Base-by-base conservation (phyloP, 176 grass and related monocot species). In the Zoysia japonica region DNA sequence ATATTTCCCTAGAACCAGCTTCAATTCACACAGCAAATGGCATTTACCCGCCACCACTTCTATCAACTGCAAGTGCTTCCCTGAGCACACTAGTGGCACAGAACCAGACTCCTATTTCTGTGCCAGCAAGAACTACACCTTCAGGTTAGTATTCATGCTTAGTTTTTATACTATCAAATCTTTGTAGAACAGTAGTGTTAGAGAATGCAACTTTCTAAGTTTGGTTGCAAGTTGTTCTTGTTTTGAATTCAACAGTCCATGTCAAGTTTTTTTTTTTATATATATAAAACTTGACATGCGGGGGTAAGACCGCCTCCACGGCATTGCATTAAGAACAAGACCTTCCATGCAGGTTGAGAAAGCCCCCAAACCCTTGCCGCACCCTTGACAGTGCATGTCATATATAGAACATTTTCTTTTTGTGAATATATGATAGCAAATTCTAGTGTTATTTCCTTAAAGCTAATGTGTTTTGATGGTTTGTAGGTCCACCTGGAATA, bases 71-170 rank as follows among this genome's bases (percentile, higher is more conserved):
- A 72, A 65, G 47, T 85, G 72, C 78, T 77, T 60, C 71, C 51
- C 11, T 13, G 9, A 70, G 53, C 76, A 69, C 72, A 53, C 38
- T 46, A 77, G 70, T 61, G 41, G 81, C 69, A 56, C 72, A 81
- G 80, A 91, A 76, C 46, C 55, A 78, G 45, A 16, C 36, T 51
- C 64, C 45, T 79, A 53, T 79, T 75, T 73, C 84, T 80, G 3
- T 44, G 40, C 62, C 43, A 72, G 11, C 68, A 76, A 79, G 77
- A 70, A 62, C 43, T 78, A 35, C 65, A 70, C 37, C 81, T 65
- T 80, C 89, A 83, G 92, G 89, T 94, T 76, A 78, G 74, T 80
- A 54, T 7, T 48, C 11, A 9, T 64, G 41, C 36, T 54, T 62
- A 51, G 13, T 50, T 83, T n/a, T 68, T 68, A 47, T 50, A 7